Conservation (phyloP, 164 flowering plant genomes). For the Tinospora cordifolia region DNA sequence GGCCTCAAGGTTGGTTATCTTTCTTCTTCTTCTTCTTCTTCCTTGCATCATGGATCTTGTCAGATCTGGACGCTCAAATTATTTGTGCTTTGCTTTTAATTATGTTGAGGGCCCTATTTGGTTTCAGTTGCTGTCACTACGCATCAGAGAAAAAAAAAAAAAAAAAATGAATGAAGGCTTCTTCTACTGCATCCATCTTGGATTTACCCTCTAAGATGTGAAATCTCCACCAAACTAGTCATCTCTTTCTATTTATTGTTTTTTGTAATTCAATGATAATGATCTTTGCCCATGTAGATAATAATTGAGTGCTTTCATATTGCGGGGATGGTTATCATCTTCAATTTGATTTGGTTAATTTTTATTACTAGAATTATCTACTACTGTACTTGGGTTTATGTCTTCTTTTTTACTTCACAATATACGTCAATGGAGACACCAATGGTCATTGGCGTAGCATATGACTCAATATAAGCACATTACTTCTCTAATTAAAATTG, state of each 20-base stretch:
- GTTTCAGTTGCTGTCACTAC: neutral
- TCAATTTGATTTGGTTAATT: neutral
- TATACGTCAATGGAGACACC: neutral
- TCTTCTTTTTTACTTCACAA: neutral
- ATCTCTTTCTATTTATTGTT: neutral
- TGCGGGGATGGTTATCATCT: neutral
- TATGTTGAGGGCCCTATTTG: neutral
- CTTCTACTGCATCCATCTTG: too few relatives aligned
- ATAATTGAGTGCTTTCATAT: neutral
- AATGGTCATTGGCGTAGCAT: neutral
- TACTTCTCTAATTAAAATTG: neutral
- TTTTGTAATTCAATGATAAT: neutral
- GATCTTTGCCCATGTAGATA: neutral
- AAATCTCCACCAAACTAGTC: too few relatives aligned
- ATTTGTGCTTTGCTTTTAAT: neutral
- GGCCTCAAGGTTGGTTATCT: conserved; percentile 62
- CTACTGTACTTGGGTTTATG: neutral
- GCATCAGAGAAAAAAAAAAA: too few relatives aligned
- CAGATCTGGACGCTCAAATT: neutral
- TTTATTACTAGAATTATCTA: neutral
- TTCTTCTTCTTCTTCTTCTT: neutral
- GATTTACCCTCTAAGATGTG: neutral
- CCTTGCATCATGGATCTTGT: neutral
- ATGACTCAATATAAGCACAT: neutral
- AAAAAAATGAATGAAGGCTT: too few relatives aligned